phyloP scores from a whole-genome alignment of 257 asterid species.

The Solanum ossicruentum region DNA sequence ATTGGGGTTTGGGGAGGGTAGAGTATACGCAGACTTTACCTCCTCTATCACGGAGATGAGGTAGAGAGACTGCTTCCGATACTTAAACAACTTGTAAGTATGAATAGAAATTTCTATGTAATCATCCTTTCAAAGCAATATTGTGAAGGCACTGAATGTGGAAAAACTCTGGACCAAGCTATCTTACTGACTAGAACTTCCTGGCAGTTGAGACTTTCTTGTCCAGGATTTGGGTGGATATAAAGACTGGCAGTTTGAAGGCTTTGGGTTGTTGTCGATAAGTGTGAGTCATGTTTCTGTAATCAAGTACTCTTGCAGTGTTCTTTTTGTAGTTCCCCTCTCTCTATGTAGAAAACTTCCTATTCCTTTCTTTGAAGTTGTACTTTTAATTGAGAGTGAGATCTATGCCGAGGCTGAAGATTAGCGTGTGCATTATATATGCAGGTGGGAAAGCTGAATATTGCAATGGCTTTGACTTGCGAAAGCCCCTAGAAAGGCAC shows the following conservation, averaged over 20 bases:
- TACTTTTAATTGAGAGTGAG: neutral
- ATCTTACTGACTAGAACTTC: neutral
- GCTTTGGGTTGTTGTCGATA: neutral
- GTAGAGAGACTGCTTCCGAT: too few species aligned
- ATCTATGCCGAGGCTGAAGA: neutral
- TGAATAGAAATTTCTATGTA: too few species aligned
- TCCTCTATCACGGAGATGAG: too few species aligned
- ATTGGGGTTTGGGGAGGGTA: too few species aligned
- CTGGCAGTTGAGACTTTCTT: neutral
- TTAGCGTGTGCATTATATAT: neutral
- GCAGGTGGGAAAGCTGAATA: slow-evolving; percentile 79
- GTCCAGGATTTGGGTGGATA: neutral
- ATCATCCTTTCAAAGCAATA: too few species aligned
- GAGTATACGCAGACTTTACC: too few species aligned
- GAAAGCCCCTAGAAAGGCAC: slow-evolving; percentile 88
- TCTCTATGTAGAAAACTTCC: neutral
- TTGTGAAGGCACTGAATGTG: neutral
- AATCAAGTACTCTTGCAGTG: neutral
- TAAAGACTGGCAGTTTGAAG: neutral
- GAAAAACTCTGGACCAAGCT: neutral
- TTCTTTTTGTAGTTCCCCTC: neutral
- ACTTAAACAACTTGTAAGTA: too few species aligned
- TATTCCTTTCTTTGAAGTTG: neutral
- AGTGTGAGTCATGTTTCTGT: neutral
- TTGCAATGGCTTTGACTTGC: slow-evolving; percentile 76